Conservation (phyloP, 2,329 filamentous ascomycete species). For the Dactylellina leptospora region DNA sequence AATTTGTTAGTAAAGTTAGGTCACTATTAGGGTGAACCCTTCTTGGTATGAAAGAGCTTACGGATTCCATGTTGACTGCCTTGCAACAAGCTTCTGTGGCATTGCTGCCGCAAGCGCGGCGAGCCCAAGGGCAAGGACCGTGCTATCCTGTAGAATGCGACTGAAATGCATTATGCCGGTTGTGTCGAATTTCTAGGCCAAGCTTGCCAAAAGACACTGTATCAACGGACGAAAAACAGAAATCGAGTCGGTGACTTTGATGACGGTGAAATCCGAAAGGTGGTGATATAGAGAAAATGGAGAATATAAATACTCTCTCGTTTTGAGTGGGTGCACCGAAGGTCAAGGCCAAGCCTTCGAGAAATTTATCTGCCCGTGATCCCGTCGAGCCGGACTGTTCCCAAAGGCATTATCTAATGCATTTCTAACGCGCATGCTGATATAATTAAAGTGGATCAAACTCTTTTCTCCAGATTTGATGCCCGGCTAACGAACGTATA, state of each 20-base stretch:
- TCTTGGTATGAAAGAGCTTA: conserved; percentile 5
- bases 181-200: neutral
- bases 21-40: neutral
- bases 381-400: conserved; percentile 21
- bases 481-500: no score
- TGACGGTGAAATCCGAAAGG: conserved; percentile 6
- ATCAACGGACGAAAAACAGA: neutral
- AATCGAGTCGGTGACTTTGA: neutral
- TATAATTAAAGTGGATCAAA: conserved; percentile 18
- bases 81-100: conserved; percentile 29
- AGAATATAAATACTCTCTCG: conserved; percentile 18
- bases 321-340: no score
- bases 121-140: conserved; percentile 19
- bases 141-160: conserved; percentile 22
- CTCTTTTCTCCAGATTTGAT: conserved; percentile 22
- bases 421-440: neutral
- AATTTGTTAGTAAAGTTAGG: neutral
- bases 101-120: conserved; percentile 22
- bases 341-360: no score
- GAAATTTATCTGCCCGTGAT: conserved; percentile 9
- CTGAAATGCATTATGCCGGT: conserved; percentile 28
- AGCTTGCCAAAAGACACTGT: conserved; percentile 10
- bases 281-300: conserved; percentile 3
- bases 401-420: conserved; percentile 13
- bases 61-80: conserved; percentile 44